phyloP scores from a whole-genome alignment of 306 rosid species.

The Sindora glabra region DNA sequence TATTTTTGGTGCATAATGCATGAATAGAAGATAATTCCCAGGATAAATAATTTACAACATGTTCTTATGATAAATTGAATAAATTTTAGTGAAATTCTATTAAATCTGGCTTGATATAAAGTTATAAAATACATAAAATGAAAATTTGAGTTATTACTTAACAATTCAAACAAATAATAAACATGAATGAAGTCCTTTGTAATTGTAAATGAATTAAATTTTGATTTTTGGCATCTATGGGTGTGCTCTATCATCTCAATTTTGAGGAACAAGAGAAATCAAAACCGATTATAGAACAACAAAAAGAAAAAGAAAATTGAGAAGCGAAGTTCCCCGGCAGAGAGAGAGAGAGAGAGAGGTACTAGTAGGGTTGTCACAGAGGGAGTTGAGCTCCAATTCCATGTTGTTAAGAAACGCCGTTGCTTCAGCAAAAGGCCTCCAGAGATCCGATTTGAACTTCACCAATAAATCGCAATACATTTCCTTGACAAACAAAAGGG shows the following conservation, averaged over 20 bases:
- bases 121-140: too few species aligned
- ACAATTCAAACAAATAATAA: too few species aligned
- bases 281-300: background rate
- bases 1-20: too few species aligned
- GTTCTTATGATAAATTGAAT: too few species aligned
- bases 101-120: too few species aligned
- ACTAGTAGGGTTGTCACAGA: slow-evolving; percentile 41
- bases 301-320: background rate
- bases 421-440: slow-evolving; percentile 59
- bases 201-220: too few species aligned
- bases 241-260: background rate
- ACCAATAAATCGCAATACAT: slow-evolving; percentile 43
- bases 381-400: slow-evolving; percentile 55
- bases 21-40: too few species aligned
- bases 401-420: slow-evolving; percentile 49
- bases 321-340: background rate
- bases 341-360: slow-evolving; percentile 17
- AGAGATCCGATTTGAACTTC: slow-evolving; percentile 58
- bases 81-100: too few species aligned
- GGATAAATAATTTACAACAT: too few species aligned
- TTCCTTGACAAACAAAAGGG: slow-evolving; percentile 29
- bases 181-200: too few species aligned
- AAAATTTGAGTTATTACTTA: too few species aligned
- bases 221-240: background rate
- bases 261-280: background rate